Conservation (phyloP, 352 stramenopile genomes). For the Globisporangium takayamanum region DNA sequence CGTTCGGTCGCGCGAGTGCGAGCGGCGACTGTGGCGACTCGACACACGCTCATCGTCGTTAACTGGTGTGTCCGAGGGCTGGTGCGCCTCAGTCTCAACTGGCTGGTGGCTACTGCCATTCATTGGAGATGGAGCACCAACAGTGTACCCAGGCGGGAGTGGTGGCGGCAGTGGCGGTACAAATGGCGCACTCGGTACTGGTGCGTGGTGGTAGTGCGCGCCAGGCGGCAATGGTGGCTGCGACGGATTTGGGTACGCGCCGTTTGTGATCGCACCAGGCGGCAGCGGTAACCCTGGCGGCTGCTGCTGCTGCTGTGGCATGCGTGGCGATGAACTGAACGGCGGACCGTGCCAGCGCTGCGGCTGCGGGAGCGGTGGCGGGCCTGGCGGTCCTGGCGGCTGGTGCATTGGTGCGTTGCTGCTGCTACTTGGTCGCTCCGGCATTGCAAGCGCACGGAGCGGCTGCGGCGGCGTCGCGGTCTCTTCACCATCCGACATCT, state of each 20-base stretch:
- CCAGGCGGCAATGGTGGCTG: constrained; percentile 10
- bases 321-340: constrained; percentile 17
- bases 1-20: constrained; percentile 15
- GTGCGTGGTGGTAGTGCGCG: constrained; percentile 2
- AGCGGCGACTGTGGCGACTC: constrained; percentile 8
- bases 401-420: constrained; percentile 7
- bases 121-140: neutral
- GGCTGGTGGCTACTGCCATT: neutral
- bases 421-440: neutral
- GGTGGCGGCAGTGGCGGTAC: constrained; percentile 9
- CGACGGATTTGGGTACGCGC: constrained; percentile 6
- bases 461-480: neutral
- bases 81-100: neutral
- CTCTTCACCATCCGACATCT: constrained; percentile 55
- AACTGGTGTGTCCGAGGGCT: neutral
- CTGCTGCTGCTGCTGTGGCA: constrained; percentile 12
- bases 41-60: neutral
- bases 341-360: constrained; percentile 18
- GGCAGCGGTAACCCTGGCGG: neutral
- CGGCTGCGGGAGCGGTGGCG: neutral
- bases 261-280: constrained; percentile 2
- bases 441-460: neutral
- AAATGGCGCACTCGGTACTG: constrained; percentile 15
- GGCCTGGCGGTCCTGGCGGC: constrained; percentile 7
- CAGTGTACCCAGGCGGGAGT: constrained; percentile 11